These are phyloP conservation scores for Cucurbita moschata DNA, from an alignment of 306 rosid genomes.

Conservation along the genomic window DNA sequence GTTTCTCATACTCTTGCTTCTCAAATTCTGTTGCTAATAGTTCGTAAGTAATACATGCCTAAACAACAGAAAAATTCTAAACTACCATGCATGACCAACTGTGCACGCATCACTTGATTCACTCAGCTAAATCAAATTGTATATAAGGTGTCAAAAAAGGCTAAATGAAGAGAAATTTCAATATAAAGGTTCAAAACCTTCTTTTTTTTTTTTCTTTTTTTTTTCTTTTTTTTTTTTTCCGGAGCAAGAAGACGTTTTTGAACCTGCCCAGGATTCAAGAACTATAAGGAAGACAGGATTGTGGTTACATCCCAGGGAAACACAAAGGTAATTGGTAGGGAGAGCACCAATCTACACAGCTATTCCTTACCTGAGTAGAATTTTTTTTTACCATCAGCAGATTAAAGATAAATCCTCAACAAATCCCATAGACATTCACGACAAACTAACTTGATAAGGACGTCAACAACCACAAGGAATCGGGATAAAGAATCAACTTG, in stretches of 20 bases:
- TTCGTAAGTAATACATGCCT: background rate
- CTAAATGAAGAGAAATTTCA: background rate
- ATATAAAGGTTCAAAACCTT: background rate
- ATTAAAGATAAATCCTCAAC: background rate
- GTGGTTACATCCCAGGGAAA: background rate
- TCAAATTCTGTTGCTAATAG: background rate
- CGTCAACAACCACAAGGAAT: background rate
- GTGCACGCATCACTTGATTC: background rate
- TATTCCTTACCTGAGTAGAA: background rate
- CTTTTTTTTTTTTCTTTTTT: too few relatives aligned
- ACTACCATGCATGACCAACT: background rate
- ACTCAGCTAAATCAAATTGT: background rate
- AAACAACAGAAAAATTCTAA: background rate
- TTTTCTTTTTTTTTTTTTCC: background rate
- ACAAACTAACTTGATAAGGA: background rate
- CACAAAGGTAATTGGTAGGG: background rate
- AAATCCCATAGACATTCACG: background rate
- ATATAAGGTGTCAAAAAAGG: background rate
- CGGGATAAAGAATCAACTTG: background rate
- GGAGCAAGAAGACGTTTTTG: background rate
- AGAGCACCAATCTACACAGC: background rate
- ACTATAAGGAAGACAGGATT: background rate
- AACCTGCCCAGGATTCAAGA: background rate
- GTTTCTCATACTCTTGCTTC: background rate
- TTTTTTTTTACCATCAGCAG: background rate